phyloP scores from a whole-genome alignment of 768 basidiomycete genomes.

The Amylocystis lapponica region DNA sequence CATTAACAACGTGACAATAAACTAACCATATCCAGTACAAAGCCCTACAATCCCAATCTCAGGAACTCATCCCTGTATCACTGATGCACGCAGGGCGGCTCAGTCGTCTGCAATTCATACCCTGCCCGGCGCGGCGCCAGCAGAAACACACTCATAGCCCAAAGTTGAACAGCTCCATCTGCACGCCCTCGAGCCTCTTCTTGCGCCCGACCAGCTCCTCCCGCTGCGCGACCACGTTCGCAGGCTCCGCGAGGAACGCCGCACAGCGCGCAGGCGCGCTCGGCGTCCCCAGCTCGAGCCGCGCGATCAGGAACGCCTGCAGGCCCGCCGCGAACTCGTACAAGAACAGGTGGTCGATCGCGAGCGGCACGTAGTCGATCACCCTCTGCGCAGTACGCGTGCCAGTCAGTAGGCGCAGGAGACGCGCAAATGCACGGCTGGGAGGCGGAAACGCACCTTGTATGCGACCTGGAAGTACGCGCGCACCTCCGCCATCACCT shows the following conservation, averaged over 20 bases:
- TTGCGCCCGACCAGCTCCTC: conserved; percentile 20
- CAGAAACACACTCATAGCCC: no score
- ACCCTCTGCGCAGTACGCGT: conserved; percentile 27
- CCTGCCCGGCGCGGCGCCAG: no score
- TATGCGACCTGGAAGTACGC: conserved; percentile 67
- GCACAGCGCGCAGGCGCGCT: conserved; percentile 15
- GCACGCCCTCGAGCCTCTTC: conserved; percentile 19
- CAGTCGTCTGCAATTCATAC: no score
- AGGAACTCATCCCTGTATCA: no score
- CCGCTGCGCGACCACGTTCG: conserved; percentile 16
- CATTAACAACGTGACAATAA: no score
- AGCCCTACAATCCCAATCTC: no score
- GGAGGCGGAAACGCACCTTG: conserved; percentile 11
- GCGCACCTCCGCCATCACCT: conserved; percentile 65
- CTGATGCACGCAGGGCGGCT: no score
- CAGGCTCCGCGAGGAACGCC: conserved; percentile 25
- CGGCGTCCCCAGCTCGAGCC: conserved; percentile 17
- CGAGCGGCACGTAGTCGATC: conserved; percentile 36
- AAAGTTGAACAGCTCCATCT: conserved; percentile 18
- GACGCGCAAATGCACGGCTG: not conserved
- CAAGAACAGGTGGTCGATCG: conserved; percentile 45
- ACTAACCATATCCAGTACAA: no score
- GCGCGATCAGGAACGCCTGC: conserved; percentile 17
- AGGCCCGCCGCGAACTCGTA: conserved; percentile 18
- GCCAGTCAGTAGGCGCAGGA: conserved; percentile 22